Evolutionary conservation across 805 yeast species (phyloP), one percentile per base, ranked within the genome.

Genomic region (Tetrapisispora taiwanensis): DNA sequence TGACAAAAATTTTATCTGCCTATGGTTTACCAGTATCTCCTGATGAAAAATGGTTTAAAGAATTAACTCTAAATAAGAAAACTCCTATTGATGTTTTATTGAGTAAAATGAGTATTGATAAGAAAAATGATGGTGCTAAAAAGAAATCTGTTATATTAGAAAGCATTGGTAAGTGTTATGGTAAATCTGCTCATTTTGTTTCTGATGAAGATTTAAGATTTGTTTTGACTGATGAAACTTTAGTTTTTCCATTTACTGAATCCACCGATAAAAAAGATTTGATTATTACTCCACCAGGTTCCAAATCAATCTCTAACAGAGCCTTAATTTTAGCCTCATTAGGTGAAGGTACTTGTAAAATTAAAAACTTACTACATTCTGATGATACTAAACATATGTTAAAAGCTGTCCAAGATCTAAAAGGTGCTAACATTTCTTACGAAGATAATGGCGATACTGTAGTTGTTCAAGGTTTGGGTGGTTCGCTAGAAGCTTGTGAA

Each of bases 351-450:
- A 75, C 80, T 22, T 88, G 95, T 59, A 76, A 75, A 54, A 78
- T 92, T 52, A 81, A 79, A 50, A 92, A 92, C 66, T 70, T 92
- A 56, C 74, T 92, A 43, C 97, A 92, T 60, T 90, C 97, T 3
- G 98, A 90, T 59, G 98, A 92, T 60, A 92, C 97, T 10, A 87
- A 84, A 48, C 89, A 84, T 56, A 92, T 92, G 98, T 71, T 92
- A 52, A 76, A 79, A 35, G 98, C 98, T 7, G 84, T 92, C 46
- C 63, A 80, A 20, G 73, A 76, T 33, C 72, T 92, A 49, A 74
- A 81, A 39, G 97, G 95, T 46, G 97, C 97, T 0, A 73, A 74
- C 42, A 80, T 89, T 30, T 62, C 80, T 4, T 78, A 88, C 69
- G 95, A 85, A 60, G 90, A 87, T 52, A 81, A 84, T 57, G 97